Conservation (phyloP, 2,329 filamentous ascomycete genomes). For the Aspergillus melleus region DNA sequence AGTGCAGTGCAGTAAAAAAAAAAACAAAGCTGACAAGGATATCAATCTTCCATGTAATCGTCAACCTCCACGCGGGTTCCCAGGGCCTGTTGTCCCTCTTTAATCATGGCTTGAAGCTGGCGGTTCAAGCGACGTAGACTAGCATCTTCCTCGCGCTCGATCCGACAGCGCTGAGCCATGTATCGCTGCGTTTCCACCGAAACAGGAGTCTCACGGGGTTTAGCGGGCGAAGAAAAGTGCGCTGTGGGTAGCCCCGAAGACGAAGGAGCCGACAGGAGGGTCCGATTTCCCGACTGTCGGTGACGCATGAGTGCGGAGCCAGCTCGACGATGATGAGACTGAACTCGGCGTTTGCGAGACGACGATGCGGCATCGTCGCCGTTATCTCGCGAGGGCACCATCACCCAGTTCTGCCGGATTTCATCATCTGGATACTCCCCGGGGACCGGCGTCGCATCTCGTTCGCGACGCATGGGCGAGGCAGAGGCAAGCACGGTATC, state of each 20-base stretch:
- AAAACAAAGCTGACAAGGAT: neutral
- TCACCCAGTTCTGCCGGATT: constrained; percentile 68
- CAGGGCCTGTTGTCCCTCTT: constrained; percentile 82
- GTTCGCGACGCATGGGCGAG: neutral
- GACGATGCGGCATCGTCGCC: constrained; percentile 18
- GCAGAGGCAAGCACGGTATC: neutral
- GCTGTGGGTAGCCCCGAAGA: constrained; percentile 25
- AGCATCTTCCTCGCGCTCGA: constrained; percentile 76
- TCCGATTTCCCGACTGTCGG: constrained; percentile 23
- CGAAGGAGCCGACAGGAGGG: constrained; percentile 18
- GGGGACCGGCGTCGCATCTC: constrained; percentile 49
- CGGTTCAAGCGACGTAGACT: constrained; percentile 78
- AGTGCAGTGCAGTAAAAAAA: constrained; percentile 12
- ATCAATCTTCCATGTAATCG: constrained; percentile 39
- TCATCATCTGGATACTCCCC: constrained; percentile 56
- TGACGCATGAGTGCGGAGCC: neutral
- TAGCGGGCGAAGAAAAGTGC: constrained; percentile 26
- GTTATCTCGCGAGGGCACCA: constrained; percentile 49
- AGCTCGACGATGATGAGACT: constrained; percentile 17
- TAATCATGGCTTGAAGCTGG: constrained; percentile 80
- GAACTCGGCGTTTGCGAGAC: neutral
- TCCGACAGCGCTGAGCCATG: constrained; percentile 68
- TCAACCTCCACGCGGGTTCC: constrained; percentile 71
- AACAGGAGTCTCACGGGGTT: constrained; percentile 32
- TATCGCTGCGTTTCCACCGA: constrained; percentile 68